Conservation (phyloP, 2,329 filamentous ascomycete genomes). For the Sclerotinia nivalis region DNA sequence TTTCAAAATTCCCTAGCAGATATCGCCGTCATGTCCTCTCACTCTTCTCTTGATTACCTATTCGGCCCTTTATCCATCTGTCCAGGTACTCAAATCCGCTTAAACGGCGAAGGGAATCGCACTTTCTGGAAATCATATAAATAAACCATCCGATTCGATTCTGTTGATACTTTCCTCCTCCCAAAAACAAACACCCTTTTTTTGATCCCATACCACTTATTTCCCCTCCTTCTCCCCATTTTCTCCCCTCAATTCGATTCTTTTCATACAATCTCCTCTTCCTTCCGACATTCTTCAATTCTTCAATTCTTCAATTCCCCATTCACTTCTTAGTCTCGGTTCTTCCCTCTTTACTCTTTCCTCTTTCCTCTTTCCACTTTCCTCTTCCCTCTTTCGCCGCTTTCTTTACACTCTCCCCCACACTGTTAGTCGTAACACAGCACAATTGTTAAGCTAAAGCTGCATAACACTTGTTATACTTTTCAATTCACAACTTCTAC, state of each 20-base stretch:
- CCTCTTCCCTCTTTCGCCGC: not conserved
- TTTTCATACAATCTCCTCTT: not conserved
- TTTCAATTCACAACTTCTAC: not conserved
- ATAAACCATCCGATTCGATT: not conserved
- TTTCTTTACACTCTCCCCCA: conserved; percentile 1
- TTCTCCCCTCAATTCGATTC: not conserved
- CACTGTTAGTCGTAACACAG: not conserved
- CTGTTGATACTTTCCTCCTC: conserved; percentile 11
- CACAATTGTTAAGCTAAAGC: not conserved
- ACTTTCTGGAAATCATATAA: conserved; percentile 5
- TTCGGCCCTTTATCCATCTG: conserved; percentile 6
- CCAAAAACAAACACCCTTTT: conserved; percentile 12
- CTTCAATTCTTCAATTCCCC: not conserved
- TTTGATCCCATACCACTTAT: conserved; percentile 1
- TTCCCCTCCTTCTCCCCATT: not conserved
- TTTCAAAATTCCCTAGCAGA: not conserved
- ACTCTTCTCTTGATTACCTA: not conserved
- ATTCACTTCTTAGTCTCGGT: too few species aligned
- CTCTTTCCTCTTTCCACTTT: not conserved
- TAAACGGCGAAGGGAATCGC: not conserved
- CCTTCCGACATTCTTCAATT: not conserved
- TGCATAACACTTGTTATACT: not conserved
- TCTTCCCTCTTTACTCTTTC: not conserved
- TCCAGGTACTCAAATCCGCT: conserved; percentile 3
- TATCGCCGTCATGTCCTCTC: not conserved